Percentiles rank a stretch among this genome's conserved stretches.
Evolutionary conservation across 2,329 filamentous ascomycete species (phyloP).

Genomic region (Fusarium gaditjirri): DNA sequence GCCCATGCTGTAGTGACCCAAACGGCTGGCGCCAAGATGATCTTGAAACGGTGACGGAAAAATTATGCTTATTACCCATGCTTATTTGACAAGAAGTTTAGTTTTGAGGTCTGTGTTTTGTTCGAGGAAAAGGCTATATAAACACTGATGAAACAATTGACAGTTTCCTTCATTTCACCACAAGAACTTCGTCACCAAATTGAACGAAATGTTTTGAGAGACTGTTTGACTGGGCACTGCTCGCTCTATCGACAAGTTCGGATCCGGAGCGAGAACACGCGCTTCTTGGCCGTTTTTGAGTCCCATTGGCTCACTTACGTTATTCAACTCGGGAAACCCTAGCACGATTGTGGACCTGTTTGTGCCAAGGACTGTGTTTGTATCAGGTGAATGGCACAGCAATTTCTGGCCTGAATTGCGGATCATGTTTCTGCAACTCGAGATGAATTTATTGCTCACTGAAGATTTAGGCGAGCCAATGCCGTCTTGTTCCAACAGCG

Average conservation of each 20-base stretch:
- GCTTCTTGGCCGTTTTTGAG: background rate
- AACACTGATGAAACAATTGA: background rate
- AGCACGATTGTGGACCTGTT: background rate
- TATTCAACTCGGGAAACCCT: background rate
- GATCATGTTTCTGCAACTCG: background rate
- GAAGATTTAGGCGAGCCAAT: background rate
- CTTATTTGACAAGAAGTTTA: background rate
- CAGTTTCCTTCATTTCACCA: background rate
- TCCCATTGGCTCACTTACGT: background rate
- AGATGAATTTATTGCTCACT: background rate
- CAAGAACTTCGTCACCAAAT: fast-evolving
- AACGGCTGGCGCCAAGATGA: background rate
- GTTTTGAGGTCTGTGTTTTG: background rate
- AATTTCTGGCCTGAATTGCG: background rate
- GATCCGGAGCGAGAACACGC: background rate
- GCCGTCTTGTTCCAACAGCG: background rate
- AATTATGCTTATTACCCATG: background rate
- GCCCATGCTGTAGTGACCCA: background rate
- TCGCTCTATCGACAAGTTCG: background rate
- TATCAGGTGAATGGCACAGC: conserved; percentile 1
- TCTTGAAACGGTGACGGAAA: background rate
- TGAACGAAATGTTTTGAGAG: background rate
- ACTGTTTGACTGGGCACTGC: too few species aligned
- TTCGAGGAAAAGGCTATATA: background rate
- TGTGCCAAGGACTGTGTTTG: background rate